Evolutionary conservation across 2,329 filamentous ascomycete genomes (phyloP).

Genomic region (Penicillium sp.): DNA sequence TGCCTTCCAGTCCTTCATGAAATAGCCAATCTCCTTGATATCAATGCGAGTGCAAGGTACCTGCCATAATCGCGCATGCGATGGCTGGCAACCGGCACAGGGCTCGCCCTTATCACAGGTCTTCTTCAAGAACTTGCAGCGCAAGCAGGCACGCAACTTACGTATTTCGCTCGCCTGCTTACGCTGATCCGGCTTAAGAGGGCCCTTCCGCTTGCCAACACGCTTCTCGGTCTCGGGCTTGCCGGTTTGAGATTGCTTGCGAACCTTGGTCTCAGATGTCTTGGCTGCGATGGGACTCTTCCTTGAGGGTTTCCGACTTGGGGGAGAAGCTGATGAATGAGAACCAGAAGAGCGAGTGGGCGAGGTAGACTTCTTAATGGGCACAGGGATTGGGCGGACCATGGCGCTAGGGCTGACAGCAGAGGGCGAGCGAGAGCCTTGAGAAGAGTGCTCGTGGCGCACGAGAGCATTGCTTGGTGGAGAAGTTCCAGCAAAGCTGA

Average conservation of each 20-base stretch:
- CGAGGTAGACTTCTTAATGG: constrained; percentile 50
- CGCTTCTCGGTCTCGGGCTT: constrained; percentile 93
- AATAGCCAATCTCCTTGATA: constrained; percentile 97
- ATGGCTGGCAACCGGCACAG: constrained; percentile 91
- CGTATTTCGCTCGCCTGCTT: constrained; percentile 97
- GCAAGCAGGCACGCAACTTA: constrained; percentile 87
- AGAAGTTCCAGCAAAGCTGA: constrained; percentile 26
- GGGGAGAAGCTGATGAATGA: constrained; percentile 61
- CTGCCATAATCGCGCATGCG: constrained; percentile 93
- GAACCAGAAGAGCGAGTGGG: constrained; percentile 61
- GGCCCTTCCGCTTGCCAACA: constrained; percentile 85
- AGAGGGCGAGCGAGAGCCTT: constrained; percentile 45
- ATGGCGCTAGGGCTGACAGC: constrained; percentile 67
- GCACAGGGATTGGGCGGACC: constrained; percentile 64
- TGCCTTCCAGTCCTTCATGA: constrained; percentile 99
- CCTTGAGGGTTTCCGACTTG: constrained; percentile 64
- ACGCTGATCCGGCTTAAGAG: constrained; percentile 86
- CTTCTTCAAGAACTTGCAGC: constrained; percentile 99
- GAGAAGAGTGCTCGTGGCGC: constrained; percentile 44
- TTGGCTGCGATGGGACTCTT: constrained; percentile 79
- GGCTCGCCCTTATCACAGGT: constrained; percentile 98
- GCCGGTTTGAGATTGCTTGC: constrained; percentile 68
- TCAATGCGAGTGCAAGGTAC: constrained; percentile 97
- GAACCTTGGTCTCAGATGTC: constrained; percentile 78
- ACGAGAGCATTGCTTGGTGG: constrained; percentile 30